Conservation (phyloP, 2,329 filamentous ascomycete species). For the Alternaria brassicae region DNA sequence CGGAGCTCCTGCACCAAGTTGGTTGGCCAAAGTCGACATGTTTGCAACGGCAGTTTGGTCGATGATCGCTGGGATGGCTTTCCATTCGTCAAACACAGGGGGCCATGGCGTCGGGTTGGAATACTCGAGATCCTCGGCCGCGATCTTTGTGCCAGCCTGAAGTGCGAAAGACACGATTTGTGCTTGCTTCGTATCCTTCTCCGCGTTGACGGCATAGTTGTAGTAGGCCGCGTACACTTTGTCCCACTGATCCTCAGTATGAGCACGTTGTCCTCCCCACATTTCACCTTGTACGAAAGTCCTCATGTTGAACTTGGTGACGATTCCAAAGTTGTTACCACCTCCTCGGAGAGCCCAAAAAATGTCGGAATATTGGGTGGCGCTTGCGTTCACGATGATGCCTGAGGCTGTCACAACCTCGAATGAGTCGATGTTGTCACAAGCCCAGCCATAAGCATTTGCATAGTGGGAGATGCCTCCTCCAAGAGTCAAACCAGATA, state of each 20-base stretch:
- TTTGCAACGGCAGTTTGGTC: constrained; percentile 35
- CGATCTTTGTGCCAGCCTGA: constrained; percentile 26
- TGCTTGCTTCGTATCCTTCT: constrained; percentile 24
- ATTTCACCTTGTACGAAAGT: constrained; percentile 36
- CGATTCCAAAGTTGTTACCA: constrained; percentile 46
- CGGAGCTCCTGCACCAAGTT: constrained; percentile 22
- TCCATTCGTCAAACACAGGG: constrained; percentile 37
- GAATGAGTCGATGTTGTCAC: constrained; percentile 44
- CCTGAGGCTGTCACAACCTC: constrained; percentile 38
- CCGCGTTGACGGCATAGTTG: constrained; percentile 23
- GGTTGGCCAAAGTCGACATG: constrained; percentile 29
- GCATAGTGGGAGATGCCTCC: constrained; percentile 38
- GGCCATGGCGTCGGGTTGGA: constrained; percentile 30
- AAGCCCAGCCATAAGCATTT: constrained; percentile 33
- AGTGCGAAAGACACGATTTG: constrained; percentile 33
- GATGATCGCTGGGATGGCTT: constrained; percentile 32
- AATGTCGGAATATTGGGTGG: constrained; percentile 46
- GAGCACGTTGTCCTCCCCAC: constrained; percentile 35
- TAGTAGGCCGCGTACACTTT: constrained; percentile 27
- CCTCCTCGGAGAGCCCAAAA: constrained; percentile 50
- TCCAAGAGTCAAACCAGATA: constrained; percentile 28
- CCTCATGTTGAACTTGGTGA: constrained; percentile 37
- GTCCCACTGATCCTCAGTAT: constrained; percentile 25
- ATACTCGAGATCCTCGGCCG: constrained; percentile 32
- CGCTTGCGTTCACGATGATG: constrained; percentile 21